A percentile compares a stretch with the other conserved stretches of the same genome.
Evolutionary conservation across 371 early-diverging fungal genomes (phyloP).

Genomic region (Mortierella sp.): DNA sequence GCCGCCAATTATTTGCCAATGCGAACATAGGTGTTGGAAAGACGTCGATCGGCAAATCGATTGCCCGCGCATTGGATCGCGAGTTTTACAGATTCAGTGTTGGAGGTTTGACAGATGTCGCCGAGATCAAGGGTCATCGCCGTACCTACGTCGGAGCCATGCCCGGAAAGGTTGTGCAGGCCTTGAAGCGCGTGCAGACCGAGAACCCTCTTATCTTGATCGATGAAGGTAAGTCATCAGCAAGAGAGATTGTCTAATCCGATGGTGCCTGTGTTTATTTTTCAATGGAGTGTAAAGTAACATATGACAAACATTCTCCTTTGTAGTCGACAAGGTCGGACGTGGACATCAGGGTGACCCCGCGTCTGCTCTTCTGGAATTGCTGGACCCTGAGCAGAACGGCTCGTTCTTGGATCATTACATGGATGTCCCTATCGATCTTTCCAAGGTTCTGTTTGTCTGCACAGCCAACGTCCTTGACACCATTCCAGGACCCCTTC

Average conservation of each 20-base stretch:
- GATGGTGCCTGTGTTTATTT: background rate
- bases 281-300: background rate
- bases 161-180: slow-evolving; percentile 99
- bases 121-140: slow-evolving; percentile 98
- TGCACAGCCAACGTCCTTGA: slow-evolving; percentile 97
- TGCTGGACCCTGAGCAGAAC: slow-evolving; percentile 98
- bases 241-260: background rate
- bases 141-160: slow-evolving; percentile 99
- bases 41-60: slow-evolving; percentile 97
- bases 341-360: slow-evolving; percentile 97
- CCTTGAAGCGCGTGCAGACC: slow-evolving; percentile 96
- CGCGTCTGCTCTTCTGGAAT: slow-evolving; percentile 94
- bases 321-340: slow-evolving; percentile 94
- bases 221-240: slow-evolving; percentile 80
- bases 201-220: slow-evolving; percentile 97
- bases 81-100: slow-evolving; percentile 97
- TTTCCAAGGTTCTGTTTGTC: slow-evolving; percentile 96
- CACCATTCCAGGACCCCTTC: slow-evolving; percentile 95
- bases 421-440: slow-evolving; percentile 97
- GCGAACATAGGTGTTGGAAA: slow-evolving; percentile 87
- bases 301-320: slow-evolving; percentile 35
- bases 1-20: background rate
- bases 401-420: slow-evolving; percentile 97
- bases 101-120: slow-evolving; percentile 97
- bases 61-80: slow-evolving; percentile 93